phyloP scores from a whole-genome alignment of 202 grass and related monocot species.

The Panicum hallii region DNA sequence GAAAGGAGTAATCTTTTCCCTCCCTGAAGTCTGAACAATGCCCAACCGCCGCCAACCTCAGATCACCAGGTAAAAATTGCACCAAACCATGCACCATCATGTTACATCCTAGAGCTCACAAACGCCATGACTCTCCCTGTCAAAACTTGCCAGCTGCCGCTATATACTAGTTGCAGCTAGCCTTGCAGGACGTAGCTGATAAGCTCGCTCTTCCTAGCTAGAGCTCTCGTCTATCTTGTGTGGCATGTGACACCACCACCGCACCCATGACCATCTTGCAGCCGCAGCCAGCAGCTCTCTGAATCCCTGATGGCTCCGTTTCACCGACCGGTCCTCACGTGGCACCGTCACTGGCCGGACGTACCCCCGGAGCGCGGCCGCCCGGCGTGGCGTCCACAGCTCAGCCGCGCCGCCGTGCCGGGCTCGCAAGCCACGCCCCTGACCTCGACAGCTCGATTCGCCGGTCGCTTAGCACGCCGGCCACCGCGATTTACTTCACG shows the following conservation, averaged over 20 bases:
- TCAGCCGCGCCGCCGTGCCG: not conserved
- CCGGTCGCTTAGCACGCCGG: not conserved
- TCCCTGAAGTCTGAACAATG: not conserved
- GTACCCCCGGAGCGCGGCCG: not conserved
- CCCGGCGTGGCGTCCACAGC: not conserved
- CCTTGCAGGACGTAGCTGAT: not conserved
- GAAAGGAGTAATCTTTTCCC: not conserved
- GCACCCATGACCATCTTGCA: not conserved
- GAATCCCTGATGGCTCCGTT: constrained; percentile 16
- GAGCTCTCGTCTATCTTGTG: not conserved
- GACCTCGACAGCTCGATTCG: not conserved
- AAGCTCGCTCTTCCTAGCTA: not conserved
- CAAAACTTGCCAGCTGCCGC: not conserved
- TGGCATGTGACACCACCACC: not conserved
- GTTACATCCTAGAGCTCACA: not conserved
- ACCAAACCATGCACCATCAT: not conserved
- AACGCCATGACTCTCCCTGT: not conserved
- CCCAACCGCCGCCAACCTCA: not conserved
- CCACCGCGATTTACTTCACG: not conserved
- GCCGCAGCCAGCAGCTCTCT: not conserved
- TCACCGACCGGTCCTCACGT: constrained; percentile 25
- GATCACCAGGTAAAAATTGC: constrained; percentile 13
- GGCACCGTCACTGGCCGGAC: constrained; percentile 12
- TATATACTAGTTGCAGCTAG: not conserved
- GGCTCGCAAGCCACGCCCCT: not conserved